Conservation (phyloP, 225 moss, liverwort and hornwort species). For the Polytrichum commune region DNA sequence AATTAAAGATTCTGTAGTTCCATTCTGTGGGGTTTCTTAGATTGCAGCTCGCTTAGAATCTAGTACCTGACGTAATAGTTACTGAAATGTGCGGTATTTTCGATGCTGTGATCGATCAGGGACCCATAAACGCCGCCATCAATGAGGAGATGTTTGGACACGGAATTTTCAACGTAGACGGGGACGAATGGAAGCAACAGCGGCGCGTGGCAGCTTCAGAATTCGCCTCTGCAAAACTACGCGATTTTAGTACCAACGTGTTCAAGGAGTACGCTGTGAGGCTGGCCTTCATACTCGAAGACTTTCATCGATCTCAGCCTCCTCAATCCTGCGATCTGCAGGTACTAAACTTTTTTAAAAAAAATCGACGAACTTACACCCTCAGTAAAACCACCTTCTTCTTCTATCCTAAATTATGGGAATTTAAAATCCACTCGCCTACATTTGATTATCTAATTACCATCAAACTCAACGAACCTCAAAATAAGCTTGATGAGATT, state of each 20-base stretch:
- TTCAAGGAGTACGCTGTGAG: constrained; percentile 39
- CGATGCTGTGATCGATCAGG: constrained; percentile 8
- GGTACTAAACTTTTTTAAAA: constrained; percentile 7
- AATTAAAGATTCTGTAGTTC: background rate
- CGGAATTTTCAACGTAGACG: constrained; percentile 83
- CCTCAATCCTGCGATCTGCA: constrained; percentile 17
- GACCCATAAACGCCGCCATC: constrained; percentile 10
- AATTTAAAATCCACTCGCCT: too few species aligned
- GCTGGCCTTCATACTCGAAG: constrained; percentile 23
- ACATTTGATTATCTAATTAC: too few species aligned
- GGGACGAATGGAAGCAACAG: constrained; percentile 78
- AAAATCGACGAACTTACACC: too few species aligned
- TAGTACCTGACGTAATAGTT: background rate
- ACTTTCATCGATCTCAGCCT: background rate
- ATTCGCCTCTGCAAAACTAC: constrained; percentile 45
- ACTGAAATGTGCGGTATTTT: background rate
- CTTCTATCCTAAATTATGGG: too few species aligned
- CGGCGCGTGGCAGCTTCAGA: constrained; percentile 70
- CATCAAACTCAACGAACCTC: too few species aligned
- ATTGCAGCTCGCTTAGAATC: background rate
- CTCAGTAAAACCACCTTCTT: too few species aligned
- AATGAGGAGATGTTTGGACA: constrained; percentile 44
- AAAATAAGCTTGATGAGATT: too few species aligned
- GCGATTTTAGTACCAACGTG: constrained; percentile 50
- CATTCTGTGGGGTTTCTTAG: background rate